Conservation (phyloP, 257 asterid genomes). For the Haberlea rhodopensis region DNA sequence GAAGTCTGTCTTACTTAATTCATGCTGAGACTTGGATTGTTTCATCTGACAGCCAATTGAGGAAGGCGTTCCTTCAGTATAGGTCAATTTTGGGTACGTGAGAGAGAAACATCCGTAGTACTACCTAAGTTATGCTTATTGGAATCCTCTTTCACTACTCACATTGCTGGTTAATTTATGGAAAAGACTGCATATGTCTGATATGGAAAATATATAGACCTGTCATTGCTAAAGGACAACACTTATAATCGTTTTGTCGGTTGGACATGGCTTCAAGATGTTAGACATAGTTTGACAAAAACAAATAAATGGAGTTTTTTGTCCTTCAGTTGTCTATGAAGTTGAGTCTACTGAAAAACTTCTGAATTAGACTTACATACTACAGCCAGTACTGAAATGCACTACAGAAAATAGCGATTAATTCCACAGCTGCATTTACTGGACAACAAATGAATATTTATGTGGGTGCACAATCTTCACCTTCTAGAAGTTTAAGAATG, state of each 20-base stretch:
- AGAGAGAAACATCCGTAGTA: background rate
- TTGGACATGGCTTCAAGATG: slow-evolving; percentile 4
- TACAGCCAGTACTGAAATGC: background rate
- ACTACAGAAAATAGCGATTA: background rate
- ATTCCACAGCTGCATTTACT: slow-evolving; percentile 8
- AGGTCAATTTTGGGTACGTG: background rate
- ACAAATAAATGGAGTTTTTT: background rate
- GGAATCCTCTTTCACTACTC: background rate
- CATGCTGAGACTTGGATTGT: background rate
- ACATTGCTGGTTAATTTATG: background rate
- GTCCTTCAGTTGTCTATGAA: slow-evolving; percentile 8
- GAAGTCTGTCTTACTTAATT: background rate
- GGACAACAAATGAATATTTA: background rate
- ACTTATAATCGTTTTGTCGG: slow-evolving; percentile 1
- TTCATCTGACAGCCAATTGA: background rate
- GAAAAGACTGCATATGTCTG: slow-evolving; percentile 4
- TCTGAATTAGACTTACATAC: background rate
- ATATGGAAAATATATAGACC: background rate
- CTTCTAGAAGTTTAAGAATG: slow-evolving; percentile 1
- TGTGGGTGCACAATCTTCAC: slow-evolving; percentile 9
- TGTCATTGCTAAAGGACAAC: background rate
- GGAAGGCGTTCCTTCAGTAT: background rate
- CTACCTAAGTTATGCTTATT: background rate
- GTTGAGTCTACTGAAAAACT: slow-evolving; percentile 15
- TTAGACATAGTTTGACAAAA: slow-evolving; percentile 11